A percentile compares a stretch with the other conserved stretches of the same genome.
phyloP scores from a whole-genome alignment of 2,329 filamentous ascomycete genomes.

The Aureobasidium namibiae region DNA sequence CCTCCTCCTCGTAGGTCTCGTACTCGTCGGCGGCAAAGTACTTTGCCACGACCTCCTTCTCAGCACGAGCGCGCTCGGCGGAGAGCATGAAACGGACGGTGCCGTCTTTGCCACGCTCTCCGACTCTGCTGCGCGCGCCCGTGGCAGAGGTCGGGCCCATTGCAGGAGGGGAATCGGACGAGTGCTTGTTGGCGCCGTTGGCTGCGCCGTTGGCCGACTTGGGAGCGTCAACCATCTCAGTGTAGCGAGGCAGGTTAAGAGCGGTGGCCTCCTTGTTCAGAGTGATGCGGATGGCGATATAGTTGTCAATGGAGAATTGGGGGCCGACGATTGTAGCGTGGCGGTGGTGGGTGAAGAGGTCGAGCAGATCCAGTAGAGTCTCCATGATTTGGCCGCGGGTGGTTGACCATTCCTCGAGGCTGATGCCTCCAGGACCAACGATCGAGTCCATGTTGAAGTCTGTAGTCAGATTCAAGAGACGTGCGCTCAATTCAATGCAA shows the following conservation, averaged over 20 bases:
- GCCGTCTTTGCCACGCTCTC: conserved; percentile 50
- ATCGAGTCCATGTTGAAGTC: conserved; percentile 46
- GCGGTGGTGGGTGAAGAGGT: conserved; percentile 82
- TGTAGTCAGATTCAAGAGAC: conserved; percentile 41
- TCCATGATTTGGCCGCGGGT: conserved; percentile 50
- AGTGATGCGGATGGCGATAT: conserved; percentile 78
- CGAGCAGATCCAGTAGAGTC: conserved; percentile 80
- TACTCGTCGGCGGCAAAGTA: conserved; percentile 64
- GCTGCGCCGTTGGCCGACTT: conserved; percentile 28
- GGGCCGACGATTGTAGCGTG: conserved; percentile 66
- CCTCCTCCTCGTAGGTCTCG: conserved; percentile 69
- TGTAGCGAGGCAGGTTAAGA: conserved; percentile 53
- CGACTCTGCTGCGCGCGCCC: conserved; percentile 23
- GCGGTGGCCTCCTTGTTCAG: conserved; percentile 74
- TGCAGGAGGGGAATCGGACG: conserved; percentile 30
- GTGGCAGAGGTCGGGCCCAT: conserved; percentile 24
- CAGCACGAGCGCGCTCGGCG: conserved; percentile 61
- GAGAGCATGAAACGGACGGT: conserved; percentile 89
- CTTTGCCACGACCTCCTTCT: conserved; percentile 57
- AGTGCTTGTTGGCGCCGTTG: conserved; percentile 21
- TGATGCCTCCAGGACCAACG: conserved; percentile 34
- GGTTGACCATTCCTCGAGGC: conserved; percentile 39
- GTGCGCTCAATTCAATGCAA: conserved; percentile 69
- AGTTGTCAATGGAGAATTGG: conserved; percentile 63
- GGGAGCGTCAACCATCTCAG: conserved; percentile 36